phyloP scores from a whole-genome alignment of 202 grass and related monocot genomes.

The Panicum virgatum region DNA sequence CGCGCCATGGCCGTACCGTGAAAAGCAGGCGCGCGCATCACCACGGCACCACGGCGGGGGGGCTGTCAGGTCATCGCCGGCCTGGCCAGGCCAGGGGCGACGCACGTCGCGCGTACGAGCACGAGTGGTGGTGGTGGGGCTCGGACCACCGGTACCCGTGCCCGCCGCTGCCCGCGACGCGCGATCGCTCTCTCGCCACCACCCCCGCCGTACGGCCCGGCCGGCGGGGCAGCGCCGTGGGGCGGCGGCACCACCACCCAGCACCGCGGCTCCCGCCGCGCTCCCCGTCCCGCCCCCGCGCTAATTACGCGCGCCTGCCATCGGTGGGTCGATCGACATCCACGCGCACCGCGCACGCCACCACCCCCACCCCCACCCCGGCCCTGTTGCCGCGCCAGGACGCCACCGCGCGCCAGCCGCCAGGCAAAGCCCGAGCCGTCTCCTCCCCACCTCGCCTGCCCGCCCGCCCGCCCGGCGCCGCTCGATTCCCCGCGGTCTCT shows the following conservation, averaged over 20 bases:
- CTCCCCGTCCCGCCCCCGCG: background rate
- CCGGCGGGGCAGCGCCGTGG: background rate
- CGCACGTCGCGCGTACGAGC: slow-evolving; percentile 28
- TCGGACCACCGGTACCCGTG: background rate
- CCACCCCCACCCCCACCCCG: background rate
- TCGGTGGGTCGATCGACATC: background rate
- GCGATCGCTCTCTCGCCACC: background rate
- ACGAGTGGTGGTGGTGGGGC: slow-evolving; percentile 24
- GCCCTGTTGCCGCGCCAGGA: slow-evolving; percentile 6
- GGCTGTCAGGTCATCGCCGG: background rate
- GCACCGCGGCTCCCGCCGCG: background rate
- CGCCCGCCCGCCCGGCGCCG: background rate
- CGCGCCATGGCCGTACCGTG: slow-evolving; percentile 14
- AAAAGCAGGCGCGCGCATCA: background rate
- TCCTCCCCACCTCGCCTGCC: background rate
- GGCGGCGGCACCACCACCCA: background rate
- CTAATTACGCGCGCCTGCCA: slow-evolving; percentile 32
- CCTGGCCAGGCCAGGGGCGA: background rate
- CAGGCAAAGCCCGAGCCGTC: background rate
- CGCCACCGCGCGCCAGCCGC: slow-evolving; percentile 15
- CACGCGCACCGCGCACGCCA: background rate
- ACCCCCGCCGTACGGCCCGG: background rate
- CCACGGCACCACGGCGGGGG: background rate
- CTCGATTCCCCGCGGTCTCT: slow-evolving; percentile 2
- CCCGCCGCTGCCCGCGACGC: slow-evolving; percentile 14